Evolutionary conservation across 768 basidiomycete species (phyloP).

Genomic region (Imleria badia): DNA sequence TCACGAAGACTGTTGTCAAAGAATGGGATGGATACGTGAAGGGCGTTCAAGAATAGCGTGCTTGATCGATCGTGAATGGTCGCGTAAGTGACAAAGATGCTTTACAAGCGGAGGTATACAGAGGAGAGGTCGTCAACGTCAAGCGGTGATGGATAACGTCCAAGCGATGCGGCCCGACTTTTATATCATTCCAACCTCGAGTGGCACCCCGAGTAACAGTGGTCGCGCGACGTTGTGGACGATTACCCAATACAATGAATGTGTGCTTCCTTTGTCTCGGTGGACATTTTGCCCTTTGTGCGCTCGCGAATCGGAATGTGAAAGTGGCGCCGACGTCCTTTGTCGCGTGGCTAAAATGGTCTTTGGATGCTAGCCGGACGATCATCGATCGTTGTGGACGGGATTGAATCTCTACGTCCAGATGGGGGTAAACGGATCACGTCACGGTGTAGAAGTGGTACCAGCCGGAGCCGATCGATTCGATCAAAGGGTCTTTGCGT

Average conservation of each 20-base stretch:
- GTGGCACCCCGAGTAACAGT: not conserved
- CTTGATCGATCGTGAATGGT: not conserved
- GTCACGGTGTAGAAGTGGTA: not conserved
- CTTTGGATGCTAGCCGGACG: not conserved
- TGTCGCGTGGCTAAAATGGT: slow-evolving; percentile 4
- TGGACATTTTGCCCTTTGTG: slow-evolving; percentile 18
- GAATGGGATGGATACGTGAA: not conserved
- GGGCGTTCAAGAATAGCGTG: not conserved
- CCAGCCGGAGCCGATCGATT: not conserved
- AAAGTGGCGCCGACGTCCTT: slow-evolving; percentile 1
- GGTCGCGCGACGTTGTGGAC: not conserved
- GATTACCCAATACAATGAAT: slow-evolving; percentile 1
- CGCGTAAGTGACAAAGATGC: not conserved
- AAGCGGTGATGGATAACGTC: not conserved
- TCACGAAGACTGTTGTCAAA: not conserved
- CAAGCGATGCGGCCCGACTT: not conserved
- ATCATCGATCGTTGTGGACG: not conserved
- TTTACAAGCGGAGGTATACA: not conserved
- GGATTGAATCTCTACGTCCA: not conserved
- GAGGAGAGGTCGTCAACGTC: not conserved
- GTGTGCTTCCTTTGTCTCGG: slow-evolving; percentile 11
- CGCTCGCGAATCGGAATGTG: not conserved
- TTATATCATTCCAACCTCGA: slow-evolving; percentile 8
- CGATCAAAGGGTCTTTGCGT: not conserved
- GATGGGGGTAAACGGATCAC: not conserved